Evolutionary conservation across 108 stramenopile genomes (phyloP).

Genomic region (Pelagomonas calceolata): DNA sequence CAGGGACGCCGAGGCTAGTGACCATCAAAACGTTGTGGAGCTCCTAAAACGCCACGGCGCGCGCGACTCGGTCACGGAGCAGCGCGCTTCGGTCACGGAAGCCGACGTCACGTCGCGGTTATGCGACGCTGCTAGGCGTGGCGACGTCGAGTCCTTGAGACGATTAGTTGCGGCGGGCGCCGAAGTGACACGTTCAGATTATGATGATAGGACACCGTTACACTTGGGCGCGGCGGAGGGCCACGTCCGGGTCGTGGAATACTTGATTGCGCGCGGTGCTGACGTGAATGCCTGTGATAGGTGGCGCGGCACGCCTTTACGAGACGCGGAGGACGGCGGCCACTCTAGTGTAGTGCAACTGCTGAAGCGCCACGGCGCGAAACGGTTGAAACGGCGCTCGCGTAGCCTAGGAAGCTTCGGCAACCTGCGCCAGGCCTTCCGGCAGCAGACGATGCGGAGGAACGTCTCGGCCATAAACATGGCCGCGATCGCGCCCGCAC

Average conservation of each 20-base stretch:
- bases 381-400: no score
- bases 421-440: no score
- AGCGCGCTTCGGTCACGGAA: not conserved
- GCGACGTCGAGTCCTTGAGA: not conserved
- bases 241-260: conserved; percentile 6
- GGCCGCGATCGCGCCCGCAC: no score
- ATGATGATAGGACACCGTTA: conserved; percentile 15
- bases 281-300: conserved; percentile 8
- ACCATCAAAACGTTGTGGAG: not conserved
- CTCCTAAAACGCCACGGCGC: not conserved
- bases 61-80: not conserved
- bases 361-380: no score
- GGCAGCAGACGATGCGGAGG: no score
- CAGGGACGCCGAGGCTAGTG: conserved; percentile 35
- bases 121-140: not conserved
- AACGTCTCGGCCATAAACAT: no score
- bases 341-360: not conserved
- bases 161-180: not conserved
- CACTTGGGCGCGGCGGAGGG: conserved; percentile 17
- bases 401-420: no score
- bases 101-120: not conserved
- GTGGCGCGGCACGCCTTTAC: conserved; percentile 6
- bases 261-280: conserved; percentile 7
- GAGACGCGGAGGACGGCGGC: not conserved
- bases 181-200: not conserved